These are phyloP conservation scores for Lactarius hatsudake DNA, from an alignment of 768 basidiomycete genomes.

Conservation along the genomic window DNA sequence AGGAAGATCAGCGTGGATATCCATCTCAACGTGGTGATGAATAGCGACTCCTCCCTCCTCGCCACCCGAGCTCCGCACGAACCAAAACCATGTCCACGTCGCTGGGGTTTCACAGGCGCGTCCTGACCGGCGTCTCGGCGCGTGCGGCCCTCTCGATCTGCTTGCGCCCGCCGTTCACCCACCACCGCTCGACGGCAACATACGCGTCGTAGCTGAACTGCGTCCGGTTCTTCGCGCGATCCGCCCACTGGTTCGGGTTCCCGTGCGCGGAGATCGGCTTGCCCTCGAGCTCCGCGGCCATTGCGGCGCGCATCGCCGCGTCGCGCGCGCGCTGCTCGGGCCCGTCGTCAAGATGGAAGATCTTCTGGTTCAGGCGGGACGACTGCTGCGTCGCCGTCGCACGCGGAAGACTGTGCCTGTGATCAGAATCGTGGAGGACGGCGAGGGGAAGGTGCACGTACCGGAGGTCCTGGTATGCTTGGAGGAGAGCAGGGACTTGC, in stretches of 20 bases:
- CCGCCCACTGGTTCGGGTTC: slow-evolving; percentile 58
- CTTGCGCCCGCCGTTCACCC: slow-evolving; percentile 36
- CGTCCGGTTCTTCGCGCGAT: slow-evolving; percentile 44
- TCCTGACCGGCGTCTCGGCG: not conserved
- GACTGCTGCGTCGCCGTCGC: slow-evolving; percentile 48
- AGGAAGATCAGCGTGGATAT: too few species aligned
- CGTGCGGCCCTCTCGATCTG: slow-evolving; percentile 8
- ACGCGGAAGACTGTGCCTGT: slow-evolving; percentile 36
- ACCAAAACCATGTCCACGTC: too few species aligned
- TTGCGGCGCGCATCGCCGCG: slow-evolving; percentile 47
- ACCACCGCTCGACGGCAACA: slow-evolving; percentile 49
- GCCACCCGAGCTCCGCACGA: too few species aligned
- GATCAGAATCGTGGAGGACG: not conserved
- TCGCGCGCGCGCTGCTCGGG: slow-evolving; percentile 52
- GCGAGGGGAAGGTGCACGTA: not conserved
- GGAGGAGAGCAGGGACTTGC: slow-evolving; percentile 47
- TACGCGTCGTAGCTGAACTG: slow-evolving; percentile 59
- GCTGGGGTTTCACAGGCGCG: not conserved
- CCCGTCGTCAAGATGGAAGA: slow-evolving; percentile 57
- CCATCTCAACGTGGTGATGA: too few species aligned
- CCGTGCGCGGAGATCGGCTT: slow-evolving; percentile 31
- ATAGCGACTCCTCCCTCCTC: too few species aligned
- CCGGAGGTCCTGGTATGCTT: slow-evolving; percentile 53
- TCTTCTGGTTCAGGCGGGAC: slow-evolving; percentile 49
- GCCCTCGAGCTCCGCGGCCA: slow-evolving; percentile 39